phyloP scores from a whole-genome alignment of 2,329 filamentous ascomycete genomes.

The Didymosphaeria variabile region DNA sequence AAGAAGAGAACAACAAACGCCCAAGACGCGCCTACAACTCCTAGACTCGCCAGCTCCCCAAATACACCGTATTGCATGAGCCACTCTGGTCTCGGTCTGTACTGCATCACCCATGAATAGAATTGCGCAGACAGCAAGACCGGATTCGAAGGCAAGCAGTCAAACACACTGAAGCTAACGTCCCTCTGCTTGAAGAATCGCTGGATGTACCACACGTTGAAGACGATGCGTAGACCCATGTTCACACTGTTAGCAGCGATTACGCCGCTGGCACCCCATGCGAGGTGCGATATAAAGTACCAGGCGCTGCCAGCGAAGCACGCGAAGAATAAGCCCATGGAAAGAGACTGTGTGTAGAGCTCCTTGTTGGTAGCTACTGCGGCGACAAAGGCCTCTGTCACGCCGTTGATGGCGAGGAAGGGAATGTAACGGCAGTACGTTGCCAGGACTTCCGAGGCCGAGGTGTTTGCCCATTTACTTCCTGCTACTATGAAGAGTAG shows the following conservation, averaged over 20 bases:
- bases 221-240: constrained; percentile 84
- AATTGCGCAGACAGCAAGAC: constrained; percentile 51
- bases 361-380: constrained; percentile 80
- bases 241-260: constrained; percentile 90
- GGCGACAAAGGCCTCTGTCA: constrained; percentile 91
- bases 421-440: constrained; percentile 94
- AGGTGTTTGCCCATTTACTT: constrained; percentile 75
- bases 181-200: constrained; percentile 39
- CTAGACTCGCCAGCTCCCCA: constrained; percentile 53
- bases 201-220: constrained; percentile 78
- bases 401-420: constrained; percentile 88
- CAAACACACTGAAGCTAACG: constrained; percentile 28
- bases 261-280: constrained; percentile 79
- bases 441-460: constrained; percentile 76
- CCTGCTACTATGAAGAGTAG: constrained; percentile 81
- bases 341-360: constrained; percentile 78
- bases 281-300: constrained; percentile 73
- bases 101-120: constrained; percentile 49
- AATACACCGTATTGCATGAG: constrained; percentile 50
- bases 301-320: constrained; percentile 80
- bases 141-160: constrained; percentile 31
- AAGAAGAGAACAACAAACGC: constrained; percentile 42
- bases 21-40: constrained; percentile 49
- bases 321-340: constrained; percentile 84
- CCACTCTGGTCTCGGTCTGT: constrained; percentile 31